Evolutionary conservation across 169 alveolate genomes (phyloP).

Genomic region (Plasmodium gaboni): DNA sequence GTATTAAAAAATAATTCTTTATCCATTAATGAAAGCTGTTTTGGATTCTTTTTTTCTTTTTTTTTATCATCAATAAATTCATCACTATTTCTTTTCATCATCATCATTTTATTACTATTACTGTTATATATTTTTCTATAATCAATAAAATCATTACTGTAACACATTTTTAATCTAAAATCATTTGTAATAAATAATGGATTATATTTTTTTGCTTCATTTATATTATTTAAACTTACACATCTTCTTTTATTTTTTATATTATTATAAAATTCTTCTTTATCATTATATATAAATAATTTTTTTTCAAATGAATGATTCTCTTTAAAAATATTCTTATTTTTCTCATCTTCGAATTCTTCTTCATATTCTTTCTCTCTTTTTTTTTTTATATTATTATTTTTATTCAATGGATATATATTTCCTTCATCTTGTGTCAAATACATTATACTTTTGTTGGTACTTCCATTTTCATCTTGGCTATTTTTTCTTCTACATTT

Average conservation of each 20-base stretch:
- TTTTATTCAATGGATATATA: too few species aligned
- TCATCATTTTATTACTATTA: neutral
- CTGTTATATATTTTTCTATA: neutral
- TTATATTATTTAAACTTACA: constrained; percentile 19
- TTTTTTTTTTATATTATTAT: too few species aligned
- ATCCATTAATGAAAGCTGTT: neutral
- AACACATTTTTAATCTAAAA: constrained; percentile 38
- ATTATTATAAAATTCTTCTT: neutral
- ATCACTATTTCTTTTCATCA: neutral
- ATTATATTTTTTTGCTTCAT: neutral
- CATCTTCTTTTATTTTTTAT: constrained; percentile 19
- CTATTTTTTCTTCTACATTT: too few species aligned
- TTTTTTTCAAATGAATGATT: too few species aligned
- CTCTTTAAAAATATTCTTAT: too few species aligned
- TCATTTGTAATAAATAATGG: constrained; percentile 49
- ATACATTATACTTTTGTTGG: too few species aligned
- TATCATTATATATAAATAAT: too few species aligned
- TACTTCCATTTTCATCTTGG: too few species aligned
- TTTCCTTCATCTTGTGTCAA: too few species aligned
- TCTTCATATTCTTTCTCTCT: too few species aligned
- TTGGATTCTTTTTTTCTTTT: neutral
- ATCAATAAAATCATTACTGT: constrained; percentile 55
- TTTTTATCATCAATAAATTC: neutral
- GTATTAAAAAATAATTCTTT: constrained; percentile 7
- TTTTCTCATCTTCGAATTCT: too few species aligned